phyloP scores from a whole-genome alignment of 169 alveolate genomes.

The Eimeria necatrix region DNA sequence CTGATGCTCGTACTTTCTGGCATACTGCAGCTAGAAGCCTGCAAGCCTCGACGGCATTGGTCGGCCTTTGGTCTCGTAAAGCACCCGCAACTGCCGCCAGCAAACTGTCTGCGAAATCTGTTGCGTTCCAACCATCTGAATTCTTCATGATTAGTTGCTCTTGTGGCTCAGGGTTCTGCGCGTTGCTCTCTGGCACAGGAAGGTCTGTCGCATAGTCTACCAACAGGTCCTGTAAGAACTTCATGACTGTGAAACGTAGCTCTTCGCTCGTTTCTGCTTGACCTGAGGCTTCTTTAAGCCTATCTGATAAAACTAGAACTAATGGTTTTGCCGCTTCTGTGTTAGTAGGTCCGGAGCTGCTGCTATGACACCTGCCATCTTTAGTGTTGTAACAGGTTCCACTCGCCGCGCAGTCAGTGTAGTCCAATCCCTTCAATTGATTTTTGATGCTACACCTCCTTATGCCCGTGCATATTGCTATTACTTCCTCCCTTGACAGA shows the following conservation, averaged over 20 bases:
- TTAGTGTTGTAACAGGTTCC: background rate
- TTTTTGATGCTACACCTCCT: background rate
- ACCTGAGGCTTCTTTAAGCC: conserved; percentile 16
- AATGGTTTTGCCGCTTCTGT: conserved; percentile 41
- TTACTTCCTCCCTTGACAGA: conserved; percentile 58
- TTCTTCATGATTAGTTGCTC: background rate
- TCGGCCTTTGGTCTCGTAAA: conserved; percentile 61
- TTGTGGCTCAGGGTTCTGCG: background rate
- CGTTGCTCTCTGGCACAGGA: background rate
- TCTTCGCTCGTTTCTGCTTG: conserved; percentile 62
- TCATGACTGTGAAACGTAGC: conserved; percentile 13
- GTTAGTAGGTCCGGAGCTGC: background rate
- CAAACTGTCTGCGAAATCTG: conserved; percentile 67
- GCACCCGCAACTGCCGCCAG: conserved; percentile 65
- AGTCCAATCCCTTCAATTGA: conserved; percentile 5
- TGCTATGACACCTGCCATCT: background rate
- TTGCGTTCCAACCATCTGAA: conserved; percentile 59
- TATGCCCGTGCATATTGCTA: conserved; percentile 23
- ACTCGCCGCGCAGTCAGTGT: background rate
- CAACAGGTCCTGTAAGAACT: conserved; percentile 51
- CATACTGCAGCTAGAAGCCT: conserved; percentile 56
- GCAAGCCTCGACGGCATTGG: conserved; percentile 75
- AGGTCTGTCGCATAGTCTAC: conserved; percentile 62
- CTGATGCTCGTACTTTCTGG: conserved; percentile 13
- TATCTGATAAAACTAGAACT: background rate